A percentile compares a stretch with the other conserved stretches of the same genome.
Conservation (phyloP, 2,329 filamentous ascomycete species). For the Alternaria gansuensis region DNA sequence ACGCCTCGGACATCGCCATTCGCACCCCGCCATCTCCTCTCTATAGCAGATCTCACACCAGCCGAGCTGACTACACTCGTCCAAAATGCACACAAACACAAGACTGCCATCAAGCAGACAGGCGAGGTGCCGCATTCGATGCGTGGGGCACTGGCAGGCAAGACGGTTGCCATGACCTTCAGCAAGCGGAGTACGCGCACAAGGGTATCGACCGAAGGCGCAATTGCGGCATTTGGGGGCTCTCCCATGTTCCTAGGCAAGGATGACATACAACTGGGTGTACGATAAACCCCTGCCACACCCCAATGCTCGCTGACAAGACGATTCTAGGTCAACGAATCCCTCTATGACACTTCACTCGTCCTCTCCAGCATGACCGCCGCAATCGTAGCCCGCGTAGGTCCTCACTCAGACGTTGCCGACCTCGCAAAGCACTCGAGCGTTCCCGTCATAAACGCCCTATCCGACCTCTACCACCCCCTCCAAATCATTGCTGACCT, state of each 20-base stretch:
- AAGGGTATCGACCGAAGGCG: slow-evolving; percentile 90
- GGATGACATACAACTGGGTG: slow-evolving; percentile 94
- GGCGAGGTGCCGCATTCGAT: slow-evolving; percentile 68
- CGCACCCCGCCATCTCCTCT: slow-evolving; percentile 85
- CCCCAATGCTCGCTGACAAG: slow-evolving; percentile 15
- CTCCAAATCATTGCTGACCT: slow-evolving; percentile 95
- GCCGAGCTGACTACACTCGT: slow-evolving; percentile 83
- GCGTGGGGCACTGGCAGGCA: slow-evolving; percentile 70
- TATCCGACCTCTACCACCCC: slow-evolving; percentile 92
- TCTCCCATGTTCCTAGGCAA: slow-evolving; percentile 97
- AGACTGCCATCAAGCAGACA: slow-evolving; percentile 75
- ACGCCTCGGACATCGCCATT: slow-evolving; percentile 63
- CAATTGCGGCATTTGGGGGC: slow-evolving; percentile 86
- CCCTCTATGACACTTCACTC: slow-evolving; percentile 87
- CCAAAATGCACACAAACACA: slow-evolving; percentile 80
- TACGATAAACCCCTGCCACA: slow-evolving; percentile 52
- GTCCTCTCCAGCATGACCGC: slow-evolving; percentile 82
- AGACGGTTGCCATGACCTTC: slow-evolving; percentile 95
- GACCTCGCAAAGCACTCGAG: slow-evolving; percentile 59
- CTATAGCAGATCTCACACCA: slow-evolving; percentile 84
- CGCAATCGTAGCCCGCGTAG: slow-evolving; percentile 61
- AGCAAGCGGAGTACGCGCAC: slow-evolving; percentile 95
- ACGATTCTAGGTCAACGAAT: slow-evolving; percentile 78
- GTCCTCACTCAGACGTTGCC: slow-evolving; percentile 61
- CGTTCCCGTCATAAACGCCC: slow-evolving; percentile 63